Conservation (phyloP, 2,329 filamentous ascomycete genomes). For the Cryphonectria nitschkei region DNA sequence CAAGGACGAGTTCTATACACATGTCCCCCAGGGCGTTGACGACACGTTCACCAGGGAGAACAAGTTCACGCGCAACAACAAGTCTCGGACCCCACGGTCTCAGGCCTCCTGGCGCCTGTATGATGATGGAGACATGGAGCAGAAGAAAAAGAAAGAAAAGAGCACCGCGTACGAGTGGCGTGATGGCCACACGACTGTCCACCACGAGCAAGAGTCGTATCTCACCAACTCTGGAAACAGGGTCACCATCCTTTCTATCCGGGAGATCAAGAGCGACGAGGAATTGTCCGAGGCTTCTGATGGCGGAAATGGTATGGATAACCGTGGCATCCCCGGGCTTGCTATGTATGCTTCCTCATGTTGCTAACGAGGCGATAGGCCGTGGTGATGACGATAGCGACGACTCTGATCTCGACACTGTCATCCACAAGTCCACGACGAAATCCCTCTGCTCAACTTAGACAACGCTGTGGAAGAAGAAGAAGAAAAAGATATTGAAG, state of each 20-base stretch:
- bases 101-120: constrained; percentile 23
- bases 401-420: constrained; percentile 8
- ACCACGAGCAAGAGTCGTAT: constrained; percentile 5
- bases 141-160: neutral
- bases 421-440: constrained; percentile 9
- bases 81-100: neutral
- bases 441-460: constrained; percentile 18
- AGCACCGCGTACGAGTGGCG: constrained; percentile 15
- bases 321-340: neutral
- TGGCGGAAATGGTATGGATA: constrained; percentile 15
- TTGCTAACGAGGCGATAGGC: neutral
- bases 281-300: constrained; percentile 5
- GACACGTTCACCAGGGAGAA: neutral
- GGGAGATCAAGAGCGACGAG: constrained; percentile 24
- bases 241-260: constrained; percentile 26
- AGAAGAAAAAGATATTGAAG: neutral
- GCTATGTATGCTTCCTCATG: neutral
- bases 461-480: neutral
- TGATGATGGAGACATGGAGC: constrained; percentile 21
- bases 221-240: constrained; percentile 9
- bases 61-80: constrained; percentile 15
- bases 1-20: constrained; percentile 8
- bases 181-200: constrained; percentile 22
- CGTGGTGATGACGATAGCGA: neutral
- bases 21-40: constrained; percentile 17